Conservation (phyloP, 331 rosid genomes). For the Saraca asoca region DNA sequence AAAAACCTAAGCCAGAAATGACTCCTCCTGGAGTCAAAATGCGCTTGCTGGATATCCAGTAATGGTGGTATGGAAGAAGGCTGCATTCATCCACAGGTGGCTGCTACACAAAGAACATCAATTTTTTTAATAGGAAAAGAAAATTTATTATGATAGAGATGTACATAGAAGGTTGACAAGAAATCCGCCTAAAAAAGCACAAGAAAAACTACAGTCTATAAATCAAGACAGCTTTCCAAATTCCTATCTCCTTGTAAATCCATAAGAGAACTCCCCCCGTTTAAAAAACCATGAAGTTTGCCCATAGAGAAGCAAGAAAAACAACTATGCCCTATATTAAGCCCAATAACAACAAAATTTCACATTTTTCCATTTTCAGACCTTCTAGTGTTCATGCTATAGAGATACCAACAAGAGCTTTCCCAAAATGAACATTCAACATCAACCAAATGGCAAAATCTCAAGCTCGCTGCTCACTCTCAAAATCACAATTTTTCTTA, state of each 20-base stretch:
- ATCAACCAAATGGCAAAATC: not conserved
- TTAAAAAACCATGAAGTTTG: too few species aligned
- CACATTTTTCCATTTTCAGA: not conserved
- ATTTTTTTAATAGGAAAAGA: too few species aligned
- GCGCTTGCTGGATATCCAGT: slow-evolving; percentile 85
- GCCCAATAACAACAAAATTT: slow-evolving; percentile 16
- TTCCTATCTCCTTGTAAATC: too few species aligned
- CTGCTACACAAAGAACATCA: slow-evolving; percentile 34
- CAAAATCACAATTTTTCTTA: not conserved
- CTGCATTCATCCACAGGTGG: slow-evolving; percentile 50
- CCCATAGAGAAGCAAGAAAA: too few species aligned
- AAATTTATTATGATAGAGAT: too few species aligned
- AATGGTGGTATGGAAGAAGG: slow-evolving; percentile 65
- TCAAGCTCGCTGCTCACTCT: not conserved
- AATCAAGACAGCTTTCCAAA: too few species aligned
- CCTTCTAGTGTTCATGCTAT: not conserved
- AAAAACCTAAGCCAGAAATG: slow-evolving; percentile 80
- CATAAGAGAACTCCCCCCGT: too few species aligned
- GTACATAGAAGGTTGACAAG: too few species aligned
- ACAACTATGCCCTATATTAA: not conserved
- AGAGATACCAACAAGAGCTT: not conserved
- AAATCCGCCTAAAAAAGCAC: too few species aligned
- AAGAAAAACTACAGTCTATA: too few species aligned
- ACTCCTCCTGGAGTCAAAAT: slow-evolving; percentile 80
- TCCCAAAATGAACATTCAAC: not conserved